Percentiles rank a stretch among this genome's conserved stretches.
These are phyloP conservation scores for Puccinia horiana DNA, from an alignment of 1,284 basidiomycete species.

Conservation along the genomic window DNA sequence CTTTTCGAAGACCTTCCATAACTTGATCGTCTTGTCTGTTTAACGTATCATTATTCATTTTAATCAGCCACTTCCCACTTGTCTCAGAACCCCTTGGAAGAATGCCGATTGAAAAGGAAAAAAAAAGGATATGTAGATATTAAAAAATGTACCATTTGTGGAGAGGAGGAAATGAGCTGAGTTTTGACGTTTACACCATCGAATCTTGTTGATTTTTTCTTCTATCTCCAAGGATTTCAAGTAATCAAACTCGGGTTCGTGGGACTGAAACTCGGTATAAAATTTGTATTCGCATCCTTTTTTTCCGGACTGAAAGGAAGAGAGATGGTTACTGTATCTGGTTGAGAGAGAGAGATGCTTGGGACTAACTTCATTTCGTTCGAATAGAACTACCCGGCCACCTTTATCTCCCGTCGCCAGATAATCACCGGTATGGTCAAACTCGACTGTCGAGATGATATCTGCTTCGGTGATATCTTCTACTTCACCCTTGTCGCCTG, in stretches of 20 bases:
- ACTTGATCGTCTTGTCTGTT: constrained; percentile 98
- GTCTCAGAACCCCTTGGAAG: too few relatives aligned
- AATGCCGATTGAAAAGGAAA: too few relatives aligned
- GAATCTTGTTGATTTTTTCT: constrained; percentile 99
- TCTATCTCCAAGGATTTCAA: constrained; percentile 99
- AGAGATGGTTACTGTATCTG: not conserved
- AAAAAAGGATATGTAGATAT: too few relatives aligned
- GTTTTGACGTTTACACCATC: constrained; percentile 98
- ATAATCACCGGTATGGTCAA: constrained; percentile 98
- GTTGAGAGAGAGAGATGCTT: not conserved
- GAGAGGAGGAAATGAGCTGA: constrained; percentile 94
- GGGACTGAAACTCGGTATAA: constrained; percentile 99
- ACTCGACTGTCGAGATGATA: constrained; percentile 83
- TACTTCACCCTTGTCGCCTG: constrained; percentile 66
- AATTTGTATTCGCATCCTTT: constrained; percentile 99
- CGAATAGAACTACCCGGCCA: constrained; percentile 96
- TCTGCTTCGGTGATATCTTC: constrained; percentile 99
- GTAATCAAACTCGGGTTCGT: constrained; percentile 99
- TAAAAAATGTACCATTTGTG: constrained; percentile 67
- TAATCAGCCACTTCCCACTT: not conserved
- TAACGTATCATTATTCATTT: not conserved
- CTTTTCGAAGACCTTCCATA: constrained; percentile 99
- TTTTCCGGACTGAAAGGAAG: constrained; percentile 65
- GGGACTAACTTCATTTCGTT: constrained; percentile 84
- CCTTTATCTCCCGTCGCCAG: constrained; percentile 98